Conservation (phyloP, 1,284 basidiomycete species). For the Coniferiporia weirii region DNA sequence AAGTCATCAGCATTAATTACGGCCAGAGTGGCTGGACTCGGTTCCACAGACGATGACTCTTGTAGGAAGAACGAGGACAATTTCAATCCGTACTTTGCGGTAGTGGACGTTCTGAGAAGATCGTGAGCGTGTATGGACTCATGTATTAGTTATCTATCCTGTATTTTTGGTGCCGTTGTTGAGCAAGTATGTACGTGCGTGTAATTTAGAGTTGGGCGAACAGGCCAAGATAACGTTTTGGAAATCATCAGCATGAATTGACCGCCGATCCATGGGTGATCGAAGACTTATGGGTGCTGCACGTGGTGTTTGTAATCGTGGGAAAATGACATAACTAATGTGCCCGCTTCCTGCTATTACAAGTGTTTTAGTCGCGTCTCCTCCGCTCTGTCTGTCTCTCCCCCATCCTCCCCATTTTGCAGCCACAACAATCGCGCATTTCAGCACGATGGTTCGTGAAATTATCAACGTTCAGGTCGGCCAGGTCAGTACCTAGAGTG, state of each 20-base stretch:
- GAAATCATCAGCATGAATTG: not conserved
- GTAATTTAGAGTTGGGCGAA: no score
- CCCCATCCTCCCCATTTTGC: not conserved
- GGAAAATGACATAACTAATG: not conserved
- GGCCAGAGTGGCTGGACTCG: not conserved
- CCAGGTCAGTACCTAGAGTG: slow-evolving; percentile 23
- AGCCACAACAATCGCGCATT: not conserved
- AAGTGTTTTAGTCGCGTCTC: not conserved
- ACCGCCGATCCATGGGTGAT: not conserved
- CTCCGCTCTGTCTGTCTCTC: not conserved
- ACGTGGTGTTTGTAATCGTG: slow-evolving; percentile 4
- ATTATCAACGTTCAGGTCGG: slow-evolving; percentile 30
- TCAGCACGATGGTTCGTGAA: slow-evolving; percentile 23
- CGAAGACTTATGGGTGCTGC: not conserved
- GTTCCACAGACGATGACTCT: not conserved
- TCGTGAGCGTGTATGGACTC: not conserved
- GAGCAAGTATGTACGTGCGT: not conserved
- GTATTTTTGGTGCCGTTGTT: not conserved
- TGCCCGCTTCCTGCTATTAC: not conserved
- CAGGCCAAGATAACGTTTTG: not conserved
- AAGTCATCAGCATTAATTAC: not conserved
- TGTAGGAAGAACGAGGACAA: not conserved
- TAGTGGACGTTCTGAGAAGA: not conserved
- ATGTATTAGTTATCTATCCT: not conserved
- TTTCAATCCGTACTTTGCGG: not conserved